Conservation (phyloP, 2,329 filamentous ascomycete genomes). For the Pyrenophora tritici-repentis region DNA sequence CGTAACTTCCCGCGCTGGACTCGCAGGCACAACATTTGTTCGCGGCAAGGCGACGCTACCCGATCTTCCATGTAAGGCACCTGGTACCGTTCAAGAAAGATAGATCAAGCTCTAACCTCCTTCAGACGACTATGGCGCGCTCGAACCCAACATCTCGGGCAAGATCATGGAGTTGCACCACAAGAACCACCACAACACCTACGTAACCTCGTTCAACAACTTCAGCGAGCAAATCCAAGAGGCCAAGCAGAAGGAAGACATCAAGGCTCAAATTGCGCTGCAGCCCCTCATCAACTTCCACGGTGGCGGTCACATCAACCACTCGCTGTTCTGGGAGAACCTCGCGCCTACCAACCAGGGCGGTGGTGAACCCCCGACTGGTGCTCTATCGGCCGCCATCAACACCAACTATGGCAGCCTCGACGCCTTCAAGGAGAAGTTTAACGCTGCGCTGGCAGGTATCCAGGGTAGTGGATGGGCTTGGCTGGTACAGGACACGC, state of each 20-base stretch:
- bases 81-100: background rate
- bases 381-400: slow-evolving; percentile 62
- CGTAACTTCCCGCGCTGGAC: slow-evolving; percentile 64
- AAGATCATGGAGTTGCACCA: slow-evolving; percentile 98
- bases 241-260: slow-evolving; percentile 59
- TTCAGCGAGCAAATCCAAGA: slow-evolving; percentile 72
- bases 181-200: slow-evolving; percentile 92
- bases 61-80: slow-evolving; percentile 74
- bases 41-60: slow-evolving; percentile 92
- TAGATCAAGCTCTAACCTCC: slow-evolving; percentile 3
- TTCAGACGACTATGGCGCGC: slow-evolving; percentile 91
- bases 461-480: slow-evolving; percentile 70
- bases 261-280: slow-evolving; percentile 59
- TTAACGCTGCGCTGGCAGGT: slow-evolving; percentile 66
- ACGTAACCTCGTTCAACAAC: slow-evolving; percentile 86
- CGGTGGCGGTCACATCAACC: slow-evolving; percentile 70
- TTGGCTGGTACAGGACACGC: slow-evolving; percentile 66
- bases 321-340: slow-evolving; percentile 72
- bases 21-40: slow-evolving; percentile 76
- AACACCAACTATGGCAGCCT: slow-evolving; percentile 64
- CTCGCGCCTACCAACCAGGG: slow-evolving; percentile 69
- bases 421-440: slow-evolving; percentile 64
- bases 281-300: slow-evolving; percentile 69
- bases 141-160: slow-evolving; percentile 81
- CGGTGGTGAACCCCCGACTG: slow-evolving; percentile 67